Base-by-base conservation (phyloP, 495 filamentous ascomycete genomes). In the Pseudevernia furfuracea region DNA sequence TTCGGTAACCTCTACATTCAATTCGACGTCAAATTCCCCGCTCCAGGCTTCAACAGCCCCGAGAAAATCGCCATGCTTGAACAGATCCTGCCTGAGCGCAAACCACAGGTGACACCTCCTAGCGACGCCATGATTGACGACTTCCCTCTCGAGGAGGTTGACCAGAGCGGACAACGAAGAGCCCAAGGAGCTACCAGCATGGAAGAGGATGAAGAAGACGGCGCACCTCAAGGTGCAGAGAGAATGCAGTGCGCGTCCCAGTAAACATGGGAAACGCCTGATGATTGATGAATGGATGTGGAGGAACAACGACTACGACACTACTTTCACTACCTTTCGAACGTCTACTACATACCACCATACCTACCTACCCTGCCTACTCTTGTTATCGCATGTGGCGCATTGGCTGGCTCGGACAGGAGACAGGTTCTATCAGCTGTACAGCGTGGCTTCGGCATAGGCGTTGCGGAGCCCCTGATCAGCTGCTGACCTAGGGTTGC, bases 161-260 rank as follows among this genome's bases (percentile, higher is more conserved):
- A 96, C 68, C 77, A 81, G 62, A 85, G 80, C 69, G 84, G 85
- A 37, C 86, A 91, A 68, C 84, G 83, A 44, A 80, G 89, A 65
- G 91, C 90, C 49, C 85, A 89, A 67, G 87, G 86, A 59, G 85
- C 83, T 28, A 79, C 78, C n/a, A 75, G 69, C 14, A 86, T 85
- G 81, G 90, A 93, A 55, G 92, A 96, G 30, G 87, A 90, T 46
- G 94, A 98, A 63, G 82, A 92, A 30, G 80, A 82, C 55, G 74
- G 73, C 74, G 87, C 86, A 59, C 90, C 91, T 68, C 81, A 81
- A 49, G 90, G 90, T 67, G 91, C 84, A 49, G 94, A 99, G 80
- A 83, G 95, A 48, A 92, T 99, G 70, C 94, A 97, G 81, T 99
- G 94, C 75, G 95, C 94, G 66, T 94, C 90, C 10, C 94, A 97